These are phyloP conservation scores for Isabelozyma gotoi DNA, from an alignment of 805 yeast genomes.

Conservation along the genomic window DNA sequence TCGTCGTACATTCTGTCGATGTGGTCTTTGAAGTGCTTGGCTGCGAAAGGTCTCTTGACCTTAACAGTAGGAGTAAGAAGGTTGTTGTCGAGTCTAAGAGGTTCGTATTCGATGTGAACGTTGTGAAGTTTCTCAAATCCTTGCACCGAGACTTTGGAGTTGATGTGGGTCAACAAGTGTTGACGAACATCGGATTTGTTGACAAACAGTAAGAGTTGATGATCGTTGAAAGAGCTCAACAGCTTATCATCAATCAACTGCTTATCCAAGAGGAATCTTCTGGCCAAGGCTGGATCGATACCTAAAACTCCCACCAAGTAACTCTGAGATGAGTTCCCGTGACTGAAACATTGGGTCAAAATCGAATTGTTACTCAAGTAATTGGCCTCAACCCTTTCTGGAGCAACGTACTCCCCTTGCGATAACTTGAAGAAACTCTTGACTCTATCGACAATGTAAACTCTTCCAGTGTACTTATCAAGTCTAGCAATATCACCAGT, in stretches of 20 bases:
- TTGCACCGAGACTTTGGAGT: slow-evolving; percentile 40
- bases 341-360: slow-evolving; percentile 55
- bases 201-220: slow-evolving; percentile 24
- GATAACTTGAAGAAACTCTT: slow-evolving; percentile 71
- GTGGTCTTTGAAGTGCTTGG: slow-evolving; percentile 20
- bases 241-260: slow-evolving; percentile 32
- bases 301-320: slow-evolving; percentile 64
- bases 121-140: slow-evolving; percentile 69
- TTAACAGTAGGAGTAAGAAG: slow-evolving; percentile 67
- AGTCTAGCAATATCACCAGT: slow-evolving; percentile 65
- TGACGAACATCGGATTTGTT: slow-evolving; percentile 33
- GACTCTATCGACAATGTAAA: slow-evolving; percentile 68
- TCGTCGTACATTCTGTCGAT: slow-evolving; percentile 29
- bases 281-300: slow-evolving; percentile 41
- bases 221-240: slow-evolving; percentile 22
- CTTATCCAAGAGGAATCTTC: not conserved
- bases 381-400: slow-evolving; percentile 69
- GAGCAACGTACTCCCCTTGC: slow-evolving; percentile 63
- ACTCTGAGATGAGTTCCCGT: slow-evolving; percentile 61
- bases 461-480: slow-evolving; percentile 48
- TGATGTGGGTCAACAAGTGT: slow-evolving; percentile 36
- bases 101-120: slow-evolving; percentile 52
- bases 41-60: slow-evolving; percentile 41
- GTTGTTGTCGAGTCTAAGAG: slow-evolving; percentile 59
- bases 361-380: slow-evolving; percentile 54